Conservation (phyloP, 2,329 filamentous ascomycete species). For the Fusarium sp. region DNA sequence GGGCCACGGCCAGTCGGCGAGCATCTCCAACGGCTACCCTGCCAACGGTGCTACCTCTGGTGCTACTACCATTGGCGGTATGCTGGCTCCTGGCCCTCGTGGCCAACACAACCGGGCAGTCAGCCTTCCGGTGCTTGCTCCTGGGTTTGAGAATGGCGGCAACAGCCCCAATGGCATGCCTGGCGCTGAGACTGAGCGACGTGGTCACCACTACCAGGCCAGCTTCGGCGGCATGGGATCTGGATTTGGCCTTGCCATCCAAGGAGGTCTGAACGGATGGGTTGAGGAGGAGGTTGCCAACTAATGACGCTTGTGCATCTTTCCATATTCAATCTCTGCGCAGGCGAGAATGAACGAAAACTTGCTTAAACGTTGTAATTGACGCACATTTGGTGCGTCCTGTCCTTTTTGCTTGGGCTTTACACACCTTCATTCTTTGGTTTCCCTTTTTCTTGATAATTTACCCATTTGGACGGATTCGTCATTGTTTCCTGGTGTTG, state of each 20-base stretch:
- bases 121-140: slow-evolving; percentile 81
- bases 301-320: slow-evolving; percentile 51
- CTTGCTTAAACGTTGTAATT: slow-evolving; percentile 59
- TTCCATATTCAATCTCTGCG: slow-evolving; percentile 39
- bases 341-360: slow-evolving; percentile 45
- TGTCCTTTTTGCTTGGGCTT: slow-evolving; percentile 42
- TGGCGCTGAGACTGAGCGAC: slow-evolving; percentile 64
- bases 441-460: slow-evolving; percentile 49
- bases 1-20: slow-evolving; percentile 74
- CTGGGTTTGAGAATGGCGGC: slow-evolving; percentile 71
- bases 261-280: slow-evolving; percentile 75
- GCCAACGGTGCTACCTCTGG: slow-evolving; percentile 64
- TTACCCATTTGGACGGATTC: slow-evolving; percentile 43
- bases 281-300: slow-evolving; percentile 75
- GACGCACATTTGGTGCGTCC: slow-evolving; percentile 42
- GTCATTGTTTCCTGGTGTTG: slow-evolving; percentile 33
- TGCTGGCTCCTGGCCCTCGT: slow-evolving; percentile 76
- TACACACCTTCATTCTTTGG: slow-evolving; percentile 45
- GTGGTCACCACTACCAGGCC: slow-evolving; percentile 75
- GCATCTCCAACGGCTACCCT: slow-evolving; percentile 73
- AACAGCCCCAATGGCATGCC: slow-evolving; percentile 63
- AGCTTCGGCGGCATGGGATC: slow-evolving; percentile 71
- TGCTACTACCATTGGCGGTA: slow-evolving; percentile 78
- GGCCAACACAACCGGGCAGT: slow-evolving; percentile 83
- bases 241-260: slow-evolving; percentile 72